These are phyloP conservation scores for Botrytis galanthina DNA, from an alignment of 2,329 filamentous ascomycete genomes.

Conservation along the genomic window DNA sequence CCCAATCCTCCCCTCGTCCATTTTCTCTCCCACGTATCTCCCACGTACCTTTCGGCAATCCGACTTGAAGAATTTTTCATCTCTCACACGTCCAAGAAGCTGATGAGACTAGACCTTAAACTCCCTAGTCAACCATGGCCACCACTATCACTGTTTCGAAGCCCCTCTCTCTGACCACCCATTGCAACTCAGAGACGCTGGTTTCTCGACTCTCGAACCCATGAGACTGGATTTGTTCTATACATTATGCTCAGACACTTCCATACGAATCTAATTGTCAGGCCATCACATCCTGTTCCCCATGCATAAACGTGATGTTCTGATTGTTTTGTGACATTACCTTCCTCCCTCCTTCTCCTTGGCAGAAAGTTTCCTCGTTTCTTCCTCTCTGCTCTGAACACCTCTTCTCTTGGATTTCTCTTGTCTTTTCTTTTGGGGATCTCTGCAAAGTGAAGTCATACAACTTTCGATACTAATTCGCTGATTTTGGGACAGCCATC, in stretches of 20 bases:
- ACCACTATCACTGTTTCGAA: slow-evolving; percentile 23
- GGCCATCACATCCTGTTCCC: slow-evolving; percentile 19
- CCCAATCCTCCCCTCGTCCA: background rate
- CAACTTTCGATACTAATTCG: slow-evolving; percentile 28
- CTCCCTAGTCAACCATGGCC: background rate
- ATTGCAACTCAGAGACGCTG: slow-evolving; percentile 24
- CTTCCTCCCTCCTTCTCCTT: slow-evolving; percentile 18
- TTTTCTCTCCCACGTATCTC: background rate
- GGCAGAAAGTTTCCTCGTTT: slow-evolving; percentile 17
- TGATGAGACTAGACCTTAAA: background rate
- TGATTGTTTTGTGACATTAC: slow-evolving; percentile 10
- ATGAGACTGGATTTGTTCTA: slow-evolving; percentile 21
- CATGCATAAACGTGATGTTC: slow-evolving; percentile 25
- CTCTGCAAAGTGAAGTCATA: slow-evolving; percentile 19
- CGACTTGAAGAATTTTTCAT: background rate
- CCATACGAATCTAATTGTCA: slow-evolving; percentile 24
- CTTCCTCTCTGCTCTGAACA: slow-evolving; percentile 20
- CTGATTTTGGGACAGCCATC: slow-evolving; percentile 34
- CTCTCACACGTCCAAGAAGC: background rate
- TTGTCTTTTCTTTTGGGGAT: background rate
- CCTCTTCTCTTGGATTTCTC: background rate
- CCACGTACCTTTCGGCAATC: background rate
- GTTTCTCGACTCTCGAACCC: slow-evolving; percentile 8
- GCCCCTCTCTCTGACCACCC: slow-evolving; percentile 23
- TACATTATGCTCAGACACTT: slow-evolving; percentile 12